phyloP scores from a whole-genome alignment of 768 basidiomycete species.

The Amyloporia xantha region DNA sequence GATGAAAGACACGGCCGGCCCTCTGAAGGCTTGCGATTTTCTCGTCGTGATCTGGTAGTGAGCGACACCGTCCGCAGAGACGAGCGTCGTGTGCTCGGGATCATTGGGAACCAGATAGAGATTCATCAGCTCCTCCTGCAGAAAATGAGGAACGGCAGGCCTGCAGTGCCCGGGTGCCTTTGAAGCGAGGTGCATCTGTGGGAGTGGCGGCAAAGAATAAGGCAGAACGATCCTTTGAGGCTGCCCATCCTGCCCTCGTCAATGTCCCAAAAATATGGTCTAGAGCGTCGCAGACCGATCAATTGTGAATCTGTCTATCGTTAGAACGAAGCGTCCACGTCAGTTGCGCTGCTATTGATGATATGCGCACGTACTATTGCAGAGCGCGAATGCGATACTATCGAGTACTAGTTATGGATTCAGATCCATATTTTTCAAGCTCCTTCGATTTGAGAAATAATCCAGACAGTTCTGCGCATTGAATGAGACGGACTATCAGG shows the following conservation, averaged over 20 bases:
- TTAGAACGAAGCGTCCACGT: too few relatives aligned
- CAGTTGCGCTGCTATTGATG: too few relatives aligned
- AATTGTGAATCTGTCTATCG: background rate
- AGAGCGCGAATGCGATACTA: too few relatives aligned
- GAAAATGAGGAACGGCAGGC: background rate
- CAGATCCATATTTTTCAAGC: too few relatives aligned
- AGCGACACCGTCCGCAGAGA: constrained; percentile 43
- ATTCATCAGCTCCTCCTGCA: constrained; percentile 32
- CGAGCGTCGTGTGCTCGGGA: constrained; percentile 40
- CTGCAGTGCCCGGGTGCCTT: too few relatives aligned
- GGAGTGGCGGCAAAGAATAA: background rate
- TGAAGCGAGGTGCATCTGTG: too few relatives aligned
- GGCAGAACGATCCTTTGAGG: background rate
- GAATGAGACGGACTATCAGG: too few relatives aligned
- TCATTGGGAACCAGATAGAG: constrained; percentile 47
- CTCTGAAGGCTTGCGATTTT: constrained; percentile 23
- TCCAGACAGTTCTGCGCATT: too few relatives aligned
- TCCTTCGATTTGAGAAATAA: too few relatives aligned
- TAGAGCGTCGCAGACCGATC: background rate
- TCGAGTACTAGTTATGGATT: too few relatives aligned
- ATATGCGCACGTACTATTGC: too few relatives aligned
- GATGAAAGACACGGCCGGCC: constrained; percentile 32
- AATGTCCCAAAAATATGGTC: background rate
- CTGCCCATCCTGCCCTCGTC: background rate
- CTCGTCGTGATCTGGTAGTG: constrained; percentile 43